phyloP scores from a whole-genome alignment of 257 asterid species.

The Lycium barbarum region DNA sequence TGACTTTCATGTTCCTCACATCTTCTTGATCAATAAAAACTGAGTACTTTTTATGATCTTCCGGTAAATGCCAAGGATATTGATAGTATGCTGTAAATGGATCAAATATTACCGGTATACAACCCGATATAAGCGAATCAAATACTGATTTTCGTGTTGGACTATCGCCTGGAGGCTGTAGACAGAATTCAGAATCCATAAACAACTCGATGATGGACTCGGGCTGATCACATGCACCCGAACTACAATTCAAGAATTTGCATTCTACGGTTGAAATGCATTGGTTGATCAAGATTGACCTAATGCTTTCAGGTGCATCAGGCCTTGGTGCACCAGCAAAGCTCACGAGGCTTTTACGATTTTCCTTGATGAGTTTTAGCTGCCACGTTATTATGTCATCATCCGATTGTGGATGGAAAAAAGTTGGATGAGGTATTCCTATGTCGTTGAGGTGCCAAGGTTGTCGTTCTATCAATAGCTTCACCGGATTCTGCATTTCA shows the following conservation, averaged over 20 bases:
- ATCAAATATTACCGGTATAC: slow-evolving; percentile 68
- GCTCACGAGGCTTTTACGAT: slow-evolving; percentile 47
- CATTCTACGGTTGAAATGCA: slow-evolving; percentile 46
- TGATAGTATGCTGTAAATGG: slow-evolving; percentile 71
- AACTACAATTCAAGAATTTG: slow-evolving; percentile 58
- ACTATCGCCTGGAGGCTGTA: slow-evolving; percentile 83
- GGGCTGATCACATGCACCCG: slow-evolving; percentile 54
- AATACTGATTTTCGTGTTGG: slow-evolving; percentile 74
- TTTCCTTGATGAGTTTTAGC: slow-evolving; percentile 39
- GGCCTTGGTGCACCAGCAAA: slow-evolving; percentile 78
- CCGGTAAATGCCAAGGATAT: slow-evolving; percentile 75
- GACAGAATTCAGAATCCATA: slow-evolving; percentile 64
- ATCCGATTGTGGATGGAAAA: slow-evolving; percentile 70
- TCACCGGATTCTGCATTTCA: slow-evolving; percentile 73
- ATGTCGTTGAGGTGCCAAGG: slow-evolving; percentile 74
- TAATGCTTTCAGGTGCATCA: slow-evolving; percentile 46
- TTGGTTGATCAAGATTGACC: slow-evolving; percentile 58
- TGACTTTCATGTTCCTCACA: slow-evolving; percentile 49
- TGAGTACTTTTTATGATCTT: slow-evolving; percentile 56
- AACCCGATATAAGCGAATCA: slow-evolving; percentile 63
- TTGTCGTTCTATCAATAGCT: slow-evolving; percentile 66
- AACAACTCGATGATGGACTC: slow-evolving; percentile 51
- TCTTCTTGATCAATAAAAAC: slow-evolving; percentile 58
- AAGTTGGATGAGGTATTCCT: slow-evolving; percentile 77
- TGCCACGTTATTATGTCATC: slow-evolving; percentile 66